Conservation (phyloP, 75 land plant species). For the Gnetum montanum region DNA sequence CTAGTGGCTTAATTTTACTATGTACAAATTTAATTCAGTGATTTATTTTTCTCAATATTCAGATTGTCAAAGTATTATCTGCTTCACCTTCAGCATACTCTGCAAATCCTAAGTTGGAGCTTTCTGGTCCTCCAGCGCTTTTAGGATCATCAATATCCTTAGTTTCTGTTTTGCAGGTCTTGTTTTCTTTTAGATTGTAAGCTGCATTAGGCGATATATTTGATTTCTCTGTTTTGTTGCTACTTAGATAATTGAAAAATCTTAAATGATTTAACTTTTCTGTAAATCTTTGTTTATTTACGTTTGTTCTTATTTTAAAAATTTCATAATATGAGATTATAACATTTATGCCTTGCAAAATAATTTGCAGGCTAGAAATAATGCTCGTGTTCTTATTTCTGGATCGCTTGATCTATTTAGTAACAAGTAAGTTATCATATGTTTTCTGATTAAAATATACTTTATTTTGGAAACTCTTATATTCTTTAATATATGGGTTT, state of each 20-base stretch:
- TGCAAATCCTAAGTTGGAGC: slow-evolving; percentile 58
- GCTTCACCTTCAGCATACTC: slow-evolving; percentile 95
- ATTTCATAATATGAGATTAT: background rate
- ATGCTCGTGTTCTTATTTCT: slow-evolving; percentile 83
- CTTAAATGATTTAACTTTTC: too few relatives aligned
- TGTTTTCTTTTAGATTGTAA: background rate
- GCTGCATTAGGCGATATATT: too few relatives aligned
- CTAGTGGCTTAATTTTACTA: too few relatives aligned
- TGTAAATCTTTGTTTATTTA: too few relatives aligned
- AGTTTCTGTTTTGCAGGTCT: slow-evolving; percentile 91
- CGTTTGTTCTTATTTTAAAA: too few relatives aligned
- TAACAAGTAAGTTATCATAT: slow-evolving; percentile 54
- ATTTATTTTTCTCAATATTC: slow-evolving; percentile 10
- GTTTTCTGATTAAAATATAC: slow-evolving; percentile 5
- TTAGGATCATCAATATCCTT: slow-evolving; percentile 71
- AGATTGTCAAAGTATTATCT: slow-evolving; percentile 85
- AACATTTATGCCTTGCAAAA: background rate
- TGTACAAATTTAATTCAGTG: background rate
- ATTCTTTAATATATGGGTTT: background rate
- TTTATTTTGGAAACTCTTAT: too few relatives aligned
- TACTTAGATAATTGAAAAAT: too few relatives aligned
- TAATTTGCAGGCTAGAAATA: slow-evolving; percentile 85
- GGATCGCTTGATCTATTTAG: slow-evolving; percentile 86
- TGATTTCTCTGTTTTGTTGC: too few relatives aligned
- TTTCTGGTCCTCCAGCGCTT: slow-evolving; percentile 65